Percentiles rank a stretch among this genome's conserved stretches.
Conservation (phyloP, 768 basidiomycete species). For the Mycena alexandri region DNA sequence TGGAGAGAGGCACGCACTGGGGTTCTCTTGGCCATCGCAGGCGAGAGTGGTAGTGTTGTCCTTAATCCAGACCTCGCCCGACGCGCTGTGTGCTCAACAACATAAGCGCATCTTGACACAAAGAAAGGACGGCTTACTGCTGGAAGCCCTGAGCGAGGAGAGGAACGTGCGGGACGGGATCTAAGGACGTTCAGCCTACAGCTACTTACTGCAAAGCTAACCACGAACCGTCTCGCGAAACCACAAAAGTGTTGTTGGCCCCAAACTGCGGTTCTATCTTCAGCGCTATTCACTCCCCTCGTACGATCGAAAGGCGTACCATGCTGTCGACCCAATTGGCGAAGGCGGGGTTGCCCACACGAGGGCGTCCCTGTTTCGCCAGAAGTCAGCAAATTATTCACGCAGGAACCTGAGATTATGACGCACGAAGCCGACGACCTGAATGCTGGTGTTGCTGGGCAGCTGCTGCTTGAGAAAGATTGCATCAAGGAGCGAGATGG, state of each 20-base stretch:
- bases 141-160: conserved; percentile 21
- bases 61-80: conserved; percentile 25
- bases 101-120: no score
- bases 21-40: conserved; percentile 26
- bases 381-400: background rate
- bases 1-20: conserved; percentile 11
- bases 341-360: conserved; percentile 17
- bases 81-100: background rate
- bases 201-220: background rate
- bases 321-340: conserved; percentile 24
- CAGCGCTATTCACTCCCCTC: background rate
- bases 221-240: conserved; percentile 18
- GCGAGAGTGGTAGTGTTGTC: conserved; percentile 19
- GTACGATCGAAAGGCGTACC: background rate
- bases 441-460: no score
- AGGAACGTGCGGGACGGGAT: conserved; percentile 25
- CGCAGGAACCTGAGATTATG: background rate
- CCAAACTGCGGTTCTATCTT: conserved; percentile 20
- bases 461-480: conserved; percentile 31
- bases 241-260: conserved; percentile 22
- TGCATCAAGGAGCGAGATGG: conserved; percentile 22
- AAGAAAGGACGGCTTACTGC: background rate
- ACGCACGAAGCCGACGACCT: conserved; percentile 25
- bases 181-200: background rate
- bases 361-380: conserved; percentile 18